phyloP scores from a whole-genome alignment of 176 grass and related monocot species.

The Carex scoparia region DNA sequence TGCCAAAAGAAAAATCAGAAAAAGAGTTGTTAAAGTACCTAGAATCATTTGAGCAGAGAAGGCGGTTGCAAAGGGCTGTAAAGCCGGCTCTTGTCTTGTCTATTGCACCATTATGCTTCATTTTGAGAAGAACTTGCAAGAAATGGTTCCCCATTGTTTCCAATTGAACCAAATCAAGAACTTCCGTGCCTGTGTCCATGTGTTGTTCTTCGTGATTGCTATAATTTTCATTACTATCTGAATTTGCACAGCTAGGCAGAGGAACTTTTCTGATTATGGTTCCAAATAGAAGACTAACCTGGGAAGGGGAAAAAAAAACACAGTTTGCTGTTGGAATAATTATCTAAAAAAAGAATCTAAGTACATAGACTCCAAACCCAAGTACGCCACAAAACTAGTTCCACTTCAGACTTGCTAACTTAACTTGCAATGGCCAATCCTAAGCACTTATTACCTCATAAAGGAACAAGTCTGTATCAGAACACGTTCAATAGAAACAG shows the following conservation, averaged over 20 bases:
- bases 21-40: slow-evolving; percentile 36
- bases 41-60: slow-evolving; percentile 96
- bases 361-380: not conserved
- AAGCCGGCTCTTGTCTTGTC: slow-evolving; percentile 98
- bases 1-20: not conserved
- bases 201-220: slow-evolving; percentile 29
- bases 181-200: slow-evolving; percentile 26
- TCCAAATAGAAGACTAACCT: slow-evolving; percentile 95
- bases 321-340: not conserved
- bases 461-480: not conserved
- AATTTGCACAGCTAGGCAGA: slow-evolving; percentile 62
- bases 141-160: slow-evolving; percentile 88
- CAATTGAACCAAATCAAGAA: slow-evolving; percentile 79
- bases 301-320: slow-evolving; percentile 28
- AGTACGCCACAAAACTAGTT: slow-evolving; percentile 5
- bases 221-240: slow-evolving; percentile 38
- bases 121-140: slow-evolving; percentile 97
- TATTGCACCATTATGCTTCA: slow-evolving; percentile 99
- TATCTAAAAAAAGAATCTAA: not conserved
- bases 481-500: not conserved
- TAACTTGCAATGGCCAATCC: not conserved
- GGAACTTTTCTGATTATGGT: slow-evolving; percentile 94
- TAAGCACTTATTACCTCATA: not conserved
- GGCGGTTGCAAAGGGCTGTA: slow-evolving; percentile 93
- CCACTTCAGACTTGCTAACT: not conserved